Base-by-base conservation (phyloP, 164 flowering plant species). In the Liquidambar formosana region DNA sequence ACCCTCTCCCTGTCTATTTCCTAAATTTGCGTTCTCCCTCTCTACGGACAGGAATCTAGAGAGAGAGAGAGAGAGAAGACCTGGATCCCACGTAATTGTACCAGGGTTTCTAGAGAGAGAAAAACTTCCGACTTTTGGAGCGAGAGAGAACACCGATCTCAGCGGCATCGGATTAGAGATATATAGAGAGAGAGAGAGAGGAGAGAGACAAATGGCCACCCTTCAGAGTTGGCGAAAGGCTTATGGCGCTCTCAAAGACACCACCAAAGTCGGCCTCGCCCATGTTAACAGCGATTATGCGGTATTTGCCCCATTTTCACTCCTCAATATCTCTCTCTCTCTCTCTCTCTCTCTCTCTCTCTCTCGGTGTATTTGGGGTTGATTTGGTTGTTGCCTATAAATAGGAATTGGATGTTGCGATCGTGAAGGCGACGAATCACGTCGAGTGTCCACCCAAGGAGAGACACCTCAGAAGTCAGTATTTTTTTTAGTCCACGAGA, bases 341-440 rank as follows among this genome's bases (percentile, higher is more conserved):
- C 10, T 61, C n/a, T n/a, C n/a, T n/a, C n/a, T n/a, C n/a, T n/a
- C n/a, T n/a, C n/a, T n/a, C n/a, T n/a, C n/a, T n/a, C n/a, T n/a
- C n/a, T n/a, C n/a, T n/a, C n/a, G n/a, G 12, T 49, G n/a, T n/a
- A 22, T 65, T 38, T 58, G 49, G 47, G 63, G 19, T 10, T 59
- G 47, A 16, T 57, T 68, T 28, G 61, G 57, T 22, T 57, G 72
- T 59, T 23, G 1, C 27, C 44, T 43, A 45, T 71, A 4, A 9
- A 15, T 73, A 95, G 99, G 99, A 95, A 65, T 82, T 95, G 75
- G 99, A 95, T 79, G 92, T 95, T 61, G 99, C 99, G 72, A 86
- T 95, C 71, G 96, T 92, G 58, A 95, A 95, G 81, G 99, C 99
- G 13, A 91, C 99, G 25, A 95, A 92, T 80, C 99, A 95, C 74